Base-by-base conservation (phyloP, 2,329 filamentous ascomycete species). In the Colletotrichum endophyticum region DNA sequence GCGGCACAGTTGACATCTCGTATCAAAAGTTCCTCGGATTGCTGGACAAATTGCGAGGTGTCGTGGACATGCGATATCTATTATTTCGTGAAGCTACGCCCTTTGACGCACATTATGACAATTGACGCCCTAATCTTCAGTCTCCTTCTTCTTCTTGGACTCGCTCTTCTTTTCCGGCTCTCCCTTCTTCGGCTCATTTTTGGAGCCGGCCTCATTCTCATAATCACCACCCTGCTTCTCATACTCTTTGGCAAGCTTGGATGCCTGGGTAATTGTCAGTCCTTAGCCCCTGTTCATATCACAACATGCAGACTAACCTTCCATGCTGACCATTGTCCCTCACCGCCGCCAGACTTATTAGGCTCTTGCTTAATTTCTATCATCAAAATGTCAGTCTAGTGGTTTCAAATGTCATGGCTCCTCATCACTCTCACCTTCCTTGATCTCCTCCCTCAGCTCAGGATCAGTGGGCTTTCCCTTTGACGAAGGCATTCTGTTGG, bases 381-480 rank as follows among this genome's bases (percentile, higher is more conserved):
- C 8, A 25, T 1, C 3, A 19, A 25, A 22, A 6, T 6, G 16
- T 68, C 32, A 69, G 0, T 3, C 6, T 5, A 15, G 8, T 12
- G 3, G 0, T 39, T 8, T 8, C 0, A 30, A 8, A 8, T 6
- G 5, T 5, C 2, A 2, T n/a, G 12, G n/a, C 4, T 6, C 6
- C 15, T 3, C 0, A 70, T 30, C 30, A 15, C 2, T 66, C 79
- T 34, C 73, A 83, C 84, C 84, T 68, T 86, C 84, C 75, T 86
- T 86, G 68, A 87, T 78, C 75, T 84, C 70, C 75, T 87, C 83
- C 3, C 85, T 81, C 27, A 86, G 81, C 77, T 86, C 82, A 1
- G 84, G 84, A 28, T 86, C 84, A 3, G 85, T 86, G 2, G 84
- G 85, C 56, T 84, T 86, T 74, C 85, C 85, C 73, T 86, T 86